Percentiles rank a stretch among this genome's conserved stretches.
Conservation (phyloP, 192 early-diverging fungal genomes). For the Entomortierella lignicola region DNA sequence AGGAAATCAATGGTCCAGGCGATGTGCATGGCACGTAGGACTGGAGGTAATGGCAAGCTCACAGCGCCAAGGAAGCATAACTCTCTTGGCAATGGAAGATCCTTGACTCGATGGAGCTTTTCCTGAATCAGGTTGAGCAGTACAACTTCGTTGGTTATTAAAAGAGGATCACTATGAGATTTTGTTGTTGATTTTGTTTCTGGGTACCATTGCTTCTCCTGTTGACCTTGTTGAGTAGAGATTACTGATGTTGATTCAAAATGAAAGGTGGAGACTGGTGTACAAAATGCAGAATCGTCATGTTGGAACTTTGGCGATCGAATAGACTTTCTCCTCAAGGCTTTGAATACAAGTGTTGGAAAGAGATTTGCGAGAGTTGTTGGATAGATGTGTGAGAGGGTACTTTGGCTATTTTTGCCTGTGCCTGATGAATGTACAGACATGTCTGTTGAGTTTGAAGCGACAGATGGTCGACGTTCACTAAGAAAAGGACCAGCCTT, state of each 20-base stretch:
- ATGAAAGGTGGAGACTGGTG: background rate
- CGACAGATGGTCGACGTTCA: background rate
- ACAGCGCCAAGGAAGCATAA: conserved; percentile 46
- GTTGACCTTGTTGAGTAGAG: background rate
- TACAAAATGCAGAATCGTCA: conserved; percentile 19
- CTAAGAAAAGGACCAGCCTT: background rate
- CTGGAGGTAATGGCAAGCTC: conserved; percentile 36
- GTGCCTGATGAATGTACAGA: background rate
- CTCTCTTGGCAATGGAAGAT: conserved; percentile 39
- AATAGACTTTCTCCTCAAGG: conserved; percentile 26
- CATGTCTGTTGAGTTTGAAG: background rate
- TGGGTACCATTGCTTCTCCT: background rate
- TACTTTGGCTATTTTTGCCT: conserved; percentile 1
- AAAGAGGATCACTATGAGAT: conserved; percentile 6
- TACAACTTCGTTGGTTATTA: conserved; percentile 21
- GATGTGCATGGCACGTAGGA: conserved; percentile 39
- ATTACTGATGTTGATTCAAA: background rate
- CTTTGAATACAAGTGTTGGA: conserved; percentile 40
- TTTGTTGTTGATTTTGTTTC: background rate
- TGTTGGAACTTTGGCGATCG: conserved; percentile 31
- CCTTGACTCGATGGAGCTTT: conserved; percentile 37
- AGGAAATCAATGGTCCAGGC: conserved; percentile 53
- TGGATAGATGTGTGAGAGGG: conserved; percentile 23
- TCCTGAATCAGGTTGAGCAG: conserved; percentile 18
- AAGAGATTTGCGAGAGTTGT: conserved; percentile 37